phyloP scores from a whole-genome alignment of 2,329 filamentous ascomycete species.

The Byssochlamys sp. region DNA sequence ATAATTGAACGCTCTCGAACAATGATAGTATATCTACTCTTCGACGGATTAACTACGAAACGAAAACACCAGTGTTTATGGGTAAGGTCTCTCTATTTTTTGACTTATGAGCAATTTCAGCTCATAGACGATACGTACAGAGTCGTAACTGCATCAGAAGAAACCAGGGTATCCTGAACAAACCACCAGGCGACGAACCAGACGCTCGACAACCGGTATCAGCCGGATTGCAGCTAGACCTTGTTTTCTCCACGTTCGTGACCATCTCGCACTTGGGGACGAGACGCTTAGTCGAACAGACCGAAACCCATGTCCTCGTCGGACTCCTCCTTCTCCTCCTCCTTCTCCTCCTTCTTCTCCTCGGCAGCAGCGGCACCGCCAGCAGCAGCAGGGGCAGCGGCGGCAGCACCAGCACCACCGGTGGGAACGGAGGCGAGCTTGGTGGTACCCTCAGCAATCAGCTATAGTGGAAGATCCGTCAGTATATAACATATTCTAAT shows the following conservation, averaged over 20 bases:
- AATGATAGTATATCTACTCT: neutral
- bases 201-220: conserved; percentile 15
- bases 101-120: conserved; percentile 8
- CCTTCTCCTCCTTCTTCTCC: conserved; percentile 56
- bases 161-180: conserved; percentile 20
- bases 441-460: conserved; percentile 77
- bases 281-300: conserved; percentile 52
- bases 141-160: conserved; percentile 29
- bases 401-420: conserved; percentile 61
- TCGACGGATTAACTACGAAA: neutral
- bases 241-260: conserved; percentile 53
- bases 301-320: conserved; percentile 67
- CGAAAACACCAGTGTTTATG: neutral
- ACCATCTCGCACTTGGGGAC: conserved; percentile 14
- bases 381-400: conserved; percentile 58
- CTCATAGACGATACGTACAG: conserved; percentile 19
- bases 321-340: conserved; percentile 69
- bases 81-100: neutral
- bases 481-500: conserved; percentile 8
- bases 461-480: conserved; percentile 41
- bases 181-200: conserved; percentile 12
- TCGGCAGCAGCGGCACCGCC: conserved; percentile 55
- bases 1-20: neutral
- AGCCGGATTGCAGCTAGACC: conserved; percentile 21
- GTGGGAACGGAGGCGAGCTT: conserved; percentile 98